Conservation (phyloP, 2,329 filamentous ascomycete genomes). For the Blastomyces gilchristii region DNA sequence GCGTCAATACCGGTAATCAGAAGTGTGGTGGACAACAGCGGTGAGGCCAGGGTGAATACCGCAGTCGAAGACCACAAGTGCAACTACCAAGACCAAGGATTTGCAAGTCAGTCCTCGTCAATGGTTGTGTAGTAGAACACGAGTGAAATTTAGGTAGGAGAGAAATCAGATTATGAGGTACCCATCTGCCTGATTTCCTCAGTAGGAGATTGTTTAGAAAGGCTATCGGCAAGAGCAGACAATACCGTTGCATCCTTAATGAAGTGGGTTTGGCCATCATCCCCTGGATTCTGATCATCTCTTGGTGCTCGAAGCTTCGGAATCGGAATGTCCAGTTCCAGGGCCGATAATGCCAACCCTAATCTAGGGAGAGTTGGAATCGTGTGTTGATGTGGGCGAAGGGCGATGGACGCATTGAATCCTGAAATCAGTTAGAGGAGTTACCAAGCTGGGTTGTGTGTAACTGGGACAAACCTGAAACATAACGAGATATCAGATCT, state of each 20-base stretch:
- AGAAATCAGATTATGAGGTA: not conserved
- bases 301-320: conserved; percentile 53
- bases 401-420: conserved; percentile 67
- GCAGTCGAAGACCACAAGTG: conserved; percentile 81
- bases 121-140: conserved; percentile 1
- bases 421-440: conserved; percentile 33
- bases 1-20: conserved; percentile 73
- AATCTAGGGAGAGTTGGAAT: conserved; percentile 65
- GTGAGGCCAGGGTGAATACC: conserved; percentile 71
- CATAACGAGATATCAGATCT: conserved; percentile 70
- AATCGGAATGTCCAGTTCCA: conserved; percentile 61
- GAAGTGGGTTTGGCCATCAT: conserved; percentile 51
- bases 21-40: conserved; percentile 60
- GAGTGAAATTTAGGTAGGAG: not conserved
- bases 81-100: conserved; percentile 36
- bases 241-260: conserved; percentile 65
- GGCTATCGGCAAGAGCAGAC: conserved; percentile 19
- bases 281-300: conserved; percentile 29
- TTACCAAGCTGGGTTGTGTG: not conserved
- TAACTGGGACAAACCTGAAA: conserved; percentile 50
- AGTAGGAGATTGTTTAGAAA: conserved; percentile 11
- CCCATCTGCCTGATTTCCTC: not conserved
- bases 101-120: conserved; percentile 9
- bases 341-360: conserved; percentile 59
- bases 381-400: conserved; percentile 59